Percentiles rank a stretch among this genome's conserved stretches.
Evolutionary conservation across 2,329 filamentous ascomycete species (phyloP).

Genomic region (Thermothelomyces thermophilus): DNA sequence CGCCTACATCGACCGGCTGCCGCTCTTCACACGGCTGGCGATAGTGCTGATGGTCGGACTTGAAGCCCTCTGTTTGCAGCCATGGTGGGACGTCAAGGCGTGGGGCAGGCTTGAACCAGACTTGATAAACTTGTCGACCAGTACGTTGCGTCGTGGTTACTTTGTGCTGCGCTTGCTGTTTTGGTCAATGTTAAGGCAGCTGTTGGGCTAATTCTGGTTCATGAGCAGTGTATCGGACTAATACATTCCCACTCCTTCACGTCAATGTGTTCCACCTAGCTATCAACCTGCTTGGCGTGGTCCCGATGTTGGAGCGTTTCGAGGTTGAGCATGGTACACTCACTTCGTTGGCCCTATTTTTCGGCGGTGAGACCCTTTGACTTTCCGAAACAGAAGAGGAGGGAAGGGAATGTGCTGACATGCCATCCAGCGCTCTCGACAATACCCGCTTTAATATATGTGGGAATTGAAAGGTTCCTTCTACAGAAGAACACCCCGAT

Average conservation of each 20-base stretch:
- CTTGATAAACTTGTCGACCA: conserved; percentile 62
- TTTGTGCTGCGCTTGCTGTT: background rate
- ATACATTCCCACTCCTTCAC: conserved; percentile 88
- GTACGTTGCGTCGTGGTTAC: conserved; percentile 44
- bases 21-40: conserved; percentile 73
- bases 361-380: conserved; percentile 64
- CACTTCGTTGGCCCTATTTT: conserved; percentile 78
- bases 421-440: conserved; percentile 59
- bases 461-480: conserved; percentile 68
- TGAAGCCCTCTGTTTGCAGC: conserved; percentile 63
- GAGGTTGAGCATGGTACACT: conserved; percentile 89
- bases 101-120: conserved; percentile 77
- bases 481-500: conserved; percentile 66
- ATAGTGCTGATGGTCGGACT: conserved; percentile 59
- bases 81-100: conserved; percentile 63
- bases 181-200: background rate
- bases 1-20: conserved; percentile 77
- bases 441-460: conserved; percentile 75
- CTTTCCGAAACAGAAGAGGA: background rate
- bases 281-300: conserved; percentile 71
- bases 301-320: conserved; percentile 87
- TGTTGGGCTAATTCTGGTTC: background rate
- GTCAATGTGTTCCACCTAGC: conserved; percentile 71
- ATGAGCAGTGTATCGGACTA: conserved; percentile 74
- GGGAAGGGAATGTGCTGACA: conserved; percentile 5